These are phyloP conservation scores for Trichoderma semiorbis DNA, from an alignment of 2,329 filamentous ascomycete species.

Conservation along the genomic window DNA sequence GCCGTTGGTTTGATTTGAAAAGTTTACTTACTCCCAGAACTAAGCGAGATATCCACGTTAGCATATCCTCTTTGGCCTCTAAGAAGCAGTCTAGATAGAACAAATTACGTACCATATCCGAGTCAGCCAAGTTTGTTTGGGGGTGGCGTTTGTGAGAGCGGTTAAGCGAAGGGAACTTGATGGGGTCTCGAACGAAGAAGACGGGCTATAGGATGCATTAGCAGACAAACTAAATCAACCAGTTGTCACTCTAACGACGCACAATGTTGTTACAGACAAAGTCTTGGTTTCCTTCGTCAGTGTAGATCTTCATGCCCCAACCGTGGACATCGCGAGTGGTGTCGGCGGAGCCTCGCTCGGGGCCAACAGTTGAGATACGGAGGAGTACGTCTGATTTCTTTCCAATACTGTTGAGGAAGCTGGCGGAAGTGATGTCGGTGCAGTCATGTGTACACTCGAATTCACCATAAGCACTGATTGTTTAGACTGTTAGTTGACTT, in stretches of 20 bases:
- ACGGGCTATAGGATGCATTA: slow-evolving; percentile 38
- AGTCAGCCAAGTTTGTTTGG: slow-evolving; percentile 39
- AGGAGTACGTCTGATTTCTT: slow-evolving; percentile 56
- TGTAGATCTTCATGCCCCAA: slow-evolving; percentile 57
- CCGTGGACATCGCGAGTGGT: slow-evolving; percentile 66
- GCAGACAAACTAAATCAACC: background rate
- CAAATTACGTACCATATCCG: slow-evolving; percentile 36
- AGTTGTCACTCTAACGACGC: slow-evolving; percentile 33
- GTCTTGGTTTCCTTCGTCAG: slow-evolving; percentile 64
- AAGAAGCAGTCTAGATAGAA: background rate
- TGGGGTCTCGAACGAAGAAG: slow-evolving; percentile 46
- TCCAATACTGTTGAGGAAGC: slow-evolving; percentile 50
- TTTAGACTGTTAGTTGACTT: background rate
- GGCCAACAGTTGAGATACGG: slow-evolving; percentile 69
- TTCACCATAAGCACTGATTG: slow-evolving; percentile 45
- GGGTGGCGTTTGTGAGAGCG: slow-evolving; percentile 44
- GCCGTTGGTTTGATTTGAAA: slow-evolving; percentile 15
- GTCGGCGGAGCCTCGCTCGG: slow-evolving; percentile 62
- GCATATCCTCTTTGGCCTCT: background rate
- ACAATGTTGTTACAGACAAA: slow-evolving; percentile 62
- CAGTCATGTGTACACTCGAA: slow-evolving; percentile 50
- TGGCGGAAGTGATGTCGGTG: slow-evolving; percentile 50
- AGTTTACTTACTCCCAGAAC: slow-evolving; percentile 8
- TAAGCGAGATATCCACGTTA: background rate
- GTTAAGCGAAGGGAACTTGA: slow-evolving; percentile 46